A percentile compares a stretch with the other conserved stretches of the same genome.
Conservation (phyloP, 371 early-diverging fungal species). For the Cokeromyces recurvatus region DNA sequence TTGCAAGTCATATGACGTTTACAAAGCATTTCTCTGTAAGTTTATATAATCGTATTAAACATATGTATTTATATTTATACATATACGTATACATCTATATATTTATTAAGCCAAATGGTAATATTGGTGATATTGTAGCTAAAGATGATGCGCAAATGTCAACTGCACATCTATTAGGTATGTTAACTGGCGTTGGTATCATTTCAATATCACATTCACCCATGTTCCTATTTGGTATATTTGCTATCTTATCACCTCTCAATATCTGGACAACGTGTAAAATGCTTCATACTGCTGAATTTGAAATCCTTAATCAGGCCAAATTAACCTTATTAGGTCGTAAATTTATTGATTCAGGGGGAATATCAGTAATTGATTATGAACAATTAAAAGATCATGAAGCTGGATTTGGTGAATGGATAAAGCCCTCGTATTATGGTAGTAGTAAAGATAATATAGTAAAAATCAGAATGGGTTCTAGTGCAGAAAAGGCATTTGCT, state of each 20-base stretch:
- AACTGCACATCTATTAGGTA: constrained; percentile 63
- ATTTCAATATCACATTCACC: constrained; percentile 56
- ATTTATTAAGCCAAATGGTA: constrained; percentile 50
- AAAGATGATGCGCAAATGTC: constrained; percentile 76
- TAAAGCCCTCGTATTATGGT: constrained; percentile 27
- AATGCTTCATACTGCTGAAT: constrained; percentile 57
- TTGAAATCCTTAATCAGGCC: constrained; percentile 65
- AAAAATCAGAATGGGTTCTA: constrained; percentile 36
- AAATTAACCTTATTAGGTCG: constrained; percentile 49
- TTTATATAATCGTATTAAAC: constrained; percentile 4
- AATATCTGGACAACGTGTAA: constrained; percentile 54
- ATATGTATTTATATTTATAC: neutral
- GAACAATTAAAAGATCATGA: constrained; percentile 40
- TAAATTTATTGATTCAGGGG: constrained; percentile 40
- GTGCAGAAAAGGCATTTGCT: constrained; percentile 42
- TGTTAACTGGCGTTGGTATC: constrained; percentile 60
- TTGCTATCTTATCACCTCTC: constrained; percentile 51
- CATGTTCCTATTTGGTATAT: constrained; percentile 51
- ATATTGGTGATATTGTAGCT: constrained; percentile 69
- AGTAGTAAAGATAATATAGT: constrained; percentile 24
- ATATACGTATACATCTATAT: too few relatives aligned
- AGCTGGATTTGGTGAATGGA: constrained; percentile 65
- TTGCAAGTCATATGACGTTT: constrained; percentile 72
- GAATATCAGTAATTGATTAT: constrained; percentile 28
- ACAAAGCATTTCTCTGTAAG: constrained; percentile 65